Evolutionary conservation across 2,329 filamentous ascomycete genomes (phyloP), one percentile per base, ranked within the genome.

Genomic region (Fusarium sp.): DNA sequence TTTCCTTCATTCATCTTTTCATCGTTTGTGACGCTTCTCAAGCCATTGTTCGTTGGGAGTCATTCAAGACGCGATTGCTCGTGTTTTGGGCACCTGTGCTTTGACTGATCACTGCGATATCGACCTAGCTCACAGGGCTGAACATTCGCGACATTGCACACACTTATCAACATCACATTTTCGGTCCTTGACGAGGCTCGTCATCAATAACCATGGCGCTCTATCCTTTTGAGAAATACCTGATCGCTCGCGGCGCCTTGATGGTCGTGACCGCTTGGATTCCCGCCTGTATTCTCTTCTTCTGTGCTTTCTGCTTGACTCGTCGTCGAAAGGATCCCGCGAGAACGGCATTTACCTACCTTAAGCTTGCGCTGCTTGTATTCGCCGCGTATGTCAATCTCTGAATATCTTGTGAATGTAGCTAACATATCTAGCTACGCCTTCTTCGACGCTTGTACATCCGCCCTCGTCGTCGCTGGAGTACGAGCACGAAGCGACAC

Each of bases 301-400:
- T 78, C 34, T 72, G 64, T 27, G 60, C 78, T 13, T 45, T 79
- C 14, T 78, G 76, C 45, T n/a, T 72, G 8, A 70, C 72, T 1
- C 76, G 76, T 2, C 66, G 71, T 34, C 68, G 69, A 20, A 70
- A 67, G 0, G 80, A 81, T 35, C 71, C 74, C 2, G 76, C 76
- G 1, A 69, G 79, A 38, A 70, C 57, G 31, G 80, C 75, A 20
- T 74, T 79, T 14, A 69, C 56, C 3, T 78, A 67, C 20, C 73
- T 78, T 58, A 80, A 80, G 52, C 5, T 62, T 2, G 77, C 79
- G 1, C 68, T 82, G 13, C 62, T 67, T 1, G 56, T 76, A 0
- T 82, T 76, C 31, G 40, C 67, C 6, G 27, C 75, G 81, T 83
- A 57, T 56, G 80, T 57, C 16, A 6, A 45, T 14, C 52, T 5